Conservation (phyloP, 2,329 filamentous ascomycete genomes). For the Cryphonectria naterciae region DNA sequence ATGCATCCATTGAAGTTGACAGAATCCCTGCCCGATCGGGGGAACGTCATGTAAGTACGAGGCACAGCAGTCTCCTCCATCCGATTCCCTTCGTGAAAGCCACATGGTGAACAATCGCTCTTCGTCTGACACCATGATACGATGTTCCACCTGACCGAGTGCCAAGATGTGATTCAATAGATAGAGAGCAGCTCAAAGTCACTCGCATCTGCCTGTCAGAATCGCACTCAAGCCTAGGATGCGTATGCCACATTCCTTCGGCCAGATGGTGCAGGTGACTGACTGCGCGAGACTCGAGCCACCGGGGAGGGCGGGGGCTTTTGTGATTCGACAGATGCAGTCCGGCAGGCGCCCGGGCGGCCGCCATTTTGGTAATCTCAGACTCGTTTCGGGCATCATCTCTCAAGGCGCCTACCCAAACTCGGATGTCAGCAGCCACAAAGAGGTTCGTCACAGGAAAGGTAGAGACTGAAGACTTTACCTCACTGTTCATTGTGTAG, state of each 20-base stretch:
- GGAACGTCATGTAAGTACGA: slow-evolving; percentile 14
- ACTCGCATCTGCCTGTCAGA: neutral
- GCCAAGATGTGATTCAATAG: neutral
- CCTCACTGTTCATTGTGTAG: slow-evolving; percentile 10
- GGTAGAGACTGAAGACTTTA: neutral
- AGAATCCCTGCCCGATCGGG: neutral
- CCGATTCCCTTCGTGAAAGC: neutral
- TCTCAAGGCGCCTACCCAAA: neutral
- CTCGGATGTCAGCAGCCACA: neutral
- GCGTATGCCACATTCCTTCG: neutral
- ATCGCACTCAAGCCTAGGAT: neutral
- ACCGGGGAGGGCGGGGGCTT: too few species aligned
- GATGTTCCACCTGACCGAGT: neutral
- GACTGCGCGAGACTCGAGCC: neutral
- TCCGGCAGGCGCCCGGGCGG: neutral
- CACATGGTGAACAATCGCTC: neutral
- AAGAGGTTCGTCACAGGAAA: neutral
- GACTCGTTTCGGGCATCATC: neutral
- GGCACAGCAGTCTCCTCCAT: slow-evolving; percentile 18
- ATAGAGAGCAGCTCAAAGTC: neutral
- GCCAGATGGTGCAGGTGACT: neutral
- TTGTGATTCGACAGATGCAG: neutral
- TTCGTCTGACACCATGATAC: neutral
- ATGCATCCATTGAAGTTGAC: neutral
- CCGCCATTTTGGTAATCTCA: neutral